These are phyloP conservation scores for Coemansia sp. DNA, from an alignment of 192 early-diverging fungal genomes.

Conservation along the genomic window DNA sequence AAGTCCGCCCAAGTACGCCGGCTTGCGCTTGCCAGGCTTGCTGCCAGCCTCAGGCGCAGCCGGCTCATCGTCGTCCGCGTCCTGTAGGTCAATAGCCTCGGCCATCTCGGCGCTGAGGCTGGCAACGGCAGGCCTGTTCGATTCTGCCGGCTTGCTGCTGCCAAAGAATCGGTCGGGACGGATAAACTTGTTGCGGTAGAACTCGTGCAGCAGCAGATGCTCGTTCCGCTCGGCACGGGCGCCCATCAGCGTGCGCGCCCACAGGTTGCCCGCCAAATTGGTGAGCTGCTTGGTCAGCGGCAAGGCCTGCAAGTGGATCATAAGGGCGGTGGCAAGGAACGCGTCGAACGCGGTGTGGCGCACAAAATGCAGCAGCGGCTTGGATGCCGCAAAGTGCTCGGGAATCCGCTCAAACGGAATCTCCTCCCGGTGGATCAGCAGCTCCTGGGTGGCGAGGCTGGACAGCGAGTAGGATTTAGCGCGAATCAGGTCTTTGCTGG, in stretches of 20 bases:
- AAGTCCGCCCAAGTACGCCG: constrained; percentile 91
- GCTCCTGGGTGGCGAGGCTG: constrained; percentile 71
- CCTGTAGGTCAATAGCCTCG: constrained; percentile 30
- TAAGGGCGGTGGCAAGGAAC: constrained; percentile 75
- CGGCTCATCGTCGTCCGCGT: constrained; percentile 16
- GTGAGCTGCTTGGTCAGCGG: constrained; percentile 94
- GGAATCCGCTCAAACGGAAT: constrained; percentile 81
- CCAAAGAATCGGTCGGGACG: constrained; percentile 78
- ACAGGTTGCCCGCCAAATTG: constrained; percentile 90
- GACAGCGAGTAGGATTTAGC: constrained; percentile 86
- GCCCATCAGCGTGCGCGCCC: constrained; percentile 87
- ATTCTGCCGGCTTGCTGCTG: background rate
- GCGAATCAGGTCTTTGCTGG: constrained; percentile 82
- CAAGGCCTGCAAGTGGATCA: constrained; percentile 86
- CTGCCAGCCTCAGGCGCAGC: constrained; percentile 20
- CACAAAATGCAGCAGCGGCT: constrained; percentile 69
- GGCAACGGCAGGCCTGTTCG: background rate
- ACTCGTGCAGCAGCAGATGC: constrained; percentile 93
- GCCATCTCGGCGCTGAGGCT: constrained; percentile 37
- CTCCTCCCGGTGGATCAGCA: constrained; percentile 78
- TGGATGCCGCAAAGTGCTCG: constrained; percentile 61
- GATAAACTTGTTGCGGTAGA: constrained; percentile 88
- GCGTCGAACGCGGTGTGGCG: constrained; percentile 83
- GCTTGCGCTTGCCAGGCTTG: constrained; percentile 70
- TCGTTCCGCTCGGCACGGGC: constrained; percentile 95